Evolutionary conservation across 768 basidiomycete species (phyloP).

Genomic region (Termitomyces sp.): DNA sequence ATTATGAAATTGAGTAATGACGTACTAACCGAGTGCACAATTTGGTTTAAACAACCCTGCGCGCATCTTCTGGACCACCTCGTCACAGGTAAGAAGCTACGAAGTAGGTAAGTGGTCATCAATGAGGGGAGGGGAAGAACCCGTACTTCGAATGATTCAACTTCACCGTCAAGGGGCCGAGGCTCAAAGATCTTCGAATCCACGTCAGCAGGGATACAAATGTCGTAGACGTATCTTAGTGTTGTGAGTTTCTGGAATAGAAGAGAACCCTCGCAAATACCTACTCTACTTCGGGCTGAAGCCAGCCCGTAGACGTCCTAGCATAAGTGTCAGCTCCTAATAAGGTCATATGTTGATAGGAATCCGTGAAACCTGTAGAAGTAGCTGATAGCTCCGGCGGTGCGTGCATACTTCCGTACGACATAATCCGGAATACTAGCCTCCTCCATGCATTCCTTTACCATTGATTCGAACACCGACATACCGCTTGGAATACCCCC

Average conservation of each 20-base stretch:
- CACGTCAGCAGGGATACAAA: conserved; percentile 53
- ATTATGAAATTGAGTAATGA: neutral
- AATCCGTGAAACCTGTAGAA: conserved; percentile 52
- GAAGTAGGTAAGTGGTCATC: neutral
- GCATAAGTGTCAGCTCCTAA: neutral
- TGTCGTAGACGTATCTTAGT: conserved; percentile 77
- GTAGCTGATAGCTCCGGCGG: conserved; percentile 75
- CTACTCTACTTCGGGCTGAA: conserved; percentile 86
- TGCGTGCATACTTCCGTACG: conserved; percentile 51
- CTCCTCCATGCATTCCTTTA: conserved; percentile 94
- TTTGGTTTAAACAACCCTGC: conserved; percentile 86
- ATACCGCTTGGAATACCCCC: conserved; percentile 88
- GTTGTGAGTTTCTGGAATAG: neutral
- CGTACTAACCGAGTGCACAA: conserved; percentile 69
- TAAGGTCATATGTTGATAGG: neutral
- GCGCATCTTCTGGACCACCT: conserved; percentile 61
- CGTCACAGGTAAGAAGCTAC: conserved; percentile 65
- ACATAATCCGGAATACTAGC: conserved; percentile 73
- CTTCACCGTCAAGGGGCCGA: conserved; percentile 85
- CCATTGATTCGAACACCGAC: conserved; percentile 62
- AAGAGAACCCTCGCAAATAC: conserved; percentile 16
- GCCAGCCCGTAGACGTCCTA: conserved; percentile 65
- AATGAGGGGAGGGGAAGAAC: neutral
- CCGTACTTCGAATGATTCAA: conserved; percentile 83
- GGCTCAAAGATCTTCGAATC: conserved; percentile 54